Base-by-base conservation (phyloP, 2,329 filamentous ascomycete species). In the Pseudogymnoascus sp. region DNA sequence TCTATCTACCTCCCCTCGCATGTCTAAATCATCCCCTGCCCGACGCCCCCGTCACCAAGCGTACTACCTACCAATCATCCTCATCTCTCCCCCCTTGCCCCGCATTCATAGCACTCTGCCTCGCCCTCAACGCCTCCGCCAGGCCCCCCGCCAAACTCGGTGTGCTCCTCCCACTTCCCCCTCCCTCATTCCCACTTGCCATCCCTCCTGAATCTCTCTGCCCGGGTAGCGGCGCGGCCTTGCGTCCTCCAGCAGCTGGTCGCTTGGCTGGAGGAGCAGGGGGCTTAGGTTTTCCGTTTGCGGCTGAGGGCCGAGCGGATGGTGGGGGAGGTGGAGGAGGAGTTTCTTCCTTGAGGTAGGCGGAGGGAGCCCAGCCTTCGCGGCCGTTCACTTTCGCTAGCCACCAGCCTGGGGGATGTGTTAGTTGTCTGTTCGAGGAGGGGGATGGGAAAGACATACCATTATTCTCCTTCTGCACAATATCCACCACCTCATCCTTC, bases 381-480 rank as follows among this genome's bases (percentile, higher is more conserved):
- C 84, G 84, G 4, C 69, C 69, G 5, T 68, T 77, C 66, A 88
- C 90, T 79, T 91, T 93, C 66, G 88, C 94, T 56, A 97, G 81
- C 93, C 93, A 97, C 94, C 94, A 99, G 62, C 94, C 93, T 96
- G 23, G 69, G 40, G 44, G 14, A 61, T 63, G 33, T 62, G 67
- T 81, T 74, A 80, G 76, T 64, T 59, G 21, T 11, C 6, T 61
- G 8, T 35, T 21, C 14, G 37, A 35, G n/a, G 12, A 25, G 18
- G n/a, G 14, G 14, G 25, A 59, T 38, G 8, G 25, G 47, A 14
- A 50, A 37, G 53, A 75, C 87, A 75, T 84, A 96, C 93, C 94
- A 73, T 97, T 97, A 74, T 84, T 87, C 76, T 97, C 93, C 76
- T 97, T 97, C 72, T 94, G 89, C n/a, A 95, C 84, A 72, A 99